Evolutionary conservation across 129 eudicot species (phyloP), one percentile per base, ranked within the genome.

Genomic region (Erigeron canadensis): DNA sequence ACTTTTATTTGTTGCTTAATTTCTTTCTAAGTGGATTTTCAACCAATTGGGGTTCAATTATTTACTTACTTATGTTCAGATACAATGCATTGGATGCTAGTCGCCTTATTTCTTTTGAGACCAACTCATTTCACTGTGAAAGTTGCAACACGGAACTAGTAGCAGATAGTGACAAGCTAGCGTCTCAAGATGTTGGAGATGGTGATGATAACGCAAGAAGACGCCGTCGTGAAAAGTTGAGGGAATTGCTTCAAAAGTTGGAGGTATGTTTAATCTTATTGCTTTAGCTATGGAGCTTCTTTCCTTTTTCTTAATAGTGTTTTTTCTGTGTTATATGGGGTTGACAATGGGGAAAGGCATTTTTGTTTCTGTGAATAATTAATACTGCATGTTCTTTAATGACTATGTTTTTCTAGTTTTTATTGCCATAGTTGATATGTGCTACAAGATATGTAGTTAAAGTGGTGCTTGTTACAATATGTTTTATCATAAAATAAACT

Each of bases 151-250:
- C 94, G 57, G 88, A 87, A 53, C 87, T 95, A 77, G 99, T 87
- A 68, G 99, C 91, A 28, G 99, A 28, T 28, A 28, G 34, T 3
- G 34, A 28, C 34, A 28, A 28, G 34, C 34, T 28, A 28, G 34
- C 34, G 34, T 28, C 34, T 28, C 34, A 28, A 28, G 34, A 88
- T 58, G 53, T 83, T 59, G 91, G 94, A 70, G 97, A 95, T 71
- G 96, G 94, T 63, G 97, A 95, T 81, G 97, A 95, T 75, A 95
- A 94, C 75, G 96, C 92, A 12, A 88, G 97, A 79, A 90, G 94
- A 74, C 76, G 97, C 15, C 83, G 89, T 0, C 89, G 91, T 21
- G 95, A 28, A 28, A 28, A 28, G 34, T 28, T 28, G 34, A 28
- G 34, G 34, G 34, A 88, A 67, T 78, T 88, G 91, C 94, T 95